Evolutionary conservation across 352 stramenopile species (phyloP).

Genomic region (Peronosclerospora sorghi): DNA sequence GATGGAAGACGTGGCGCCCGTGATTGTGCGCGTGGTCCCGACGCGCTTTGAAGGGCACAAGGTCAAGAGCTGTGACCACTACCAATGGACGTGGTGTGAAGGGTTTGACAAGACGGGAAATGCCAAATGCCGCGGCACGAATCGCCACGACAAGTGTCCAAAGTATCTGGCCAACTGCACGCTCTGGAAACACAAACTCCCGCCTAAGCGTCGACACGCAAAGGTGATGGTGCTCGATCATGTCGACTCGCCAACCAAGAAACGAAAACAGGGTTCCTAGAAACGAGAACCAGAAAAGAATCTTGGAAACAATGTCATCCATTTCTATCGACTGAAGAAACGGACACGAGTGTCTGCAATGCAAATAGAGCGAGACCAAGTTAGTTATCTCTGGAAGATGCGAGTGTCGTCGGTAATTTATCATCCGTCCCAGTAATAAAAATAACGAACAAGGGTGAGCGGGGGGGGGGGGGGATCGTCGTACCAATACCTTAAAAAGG

Average conservation of each 20-base stretch:
- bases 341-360: too few relatives aligned
- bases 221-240: slow-evolving; percentile 52
- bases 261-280: slow-evolving; percentile 72
- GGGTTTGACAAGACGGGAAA: slow-evolving; percentile 76
- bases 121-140: slow-evolving; percentile 76
- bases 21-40: slow-evolving; percentile 68
- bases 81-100: slow-evolving; percentile 83
- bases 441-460: too few relatives aligned
- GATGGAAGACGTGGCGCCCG: slow-evolving; percentile 67
- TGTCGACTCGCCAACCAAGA: slow-evolving; percentile 78
- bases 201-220: slow-evolving; percentile 73
- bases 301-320: too few relatives aligned
- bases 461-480: too few relatives aligned
- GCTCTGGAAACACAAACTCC: slow-evolving; percentile 78
- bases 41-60: slow-evolving; percentile 60
- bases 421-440: too few relatives aligned
- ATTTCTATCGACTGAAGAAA: too few relatives aligned
- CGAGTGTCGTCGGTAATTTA: too few relatives aligned
- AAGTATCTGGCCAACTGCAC: slow-evolving; percentile 83
- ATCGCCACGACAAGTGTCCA: slow-evolving; percentile 77
- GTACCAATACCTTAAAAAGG: too few relatives aligned
- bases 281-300: too few relatives aligned
- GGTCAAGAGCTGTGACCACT: slow-evolving; percentile 78
- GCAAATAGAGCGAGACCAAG: too few relatives aligned
- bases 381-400: too few relatives aligned